Conservation (phyloP, 306 rosid genomes). For the Prunus salicina region DNA sequence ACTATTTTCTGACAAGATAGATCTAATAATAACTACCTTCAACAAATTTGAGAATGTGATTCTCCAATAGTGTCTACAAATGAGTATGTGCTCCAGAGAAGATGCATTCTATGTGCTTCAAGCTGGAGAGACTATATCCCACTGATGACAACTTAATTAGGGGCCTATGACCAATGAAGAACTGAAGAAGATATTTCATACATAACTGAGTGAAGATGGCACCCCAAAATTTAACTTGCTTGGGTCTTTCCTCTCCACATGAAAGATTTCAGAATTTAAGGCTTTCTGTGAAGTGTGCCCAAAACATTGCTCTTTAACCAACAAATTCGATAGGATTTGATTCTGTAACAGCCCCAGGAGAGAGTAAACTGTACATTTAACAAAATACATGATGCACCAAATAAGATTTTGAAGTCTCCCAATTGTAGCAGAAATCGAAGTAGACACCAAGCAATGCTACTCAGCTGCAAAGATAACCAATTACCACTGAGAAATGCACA, state of each 20-base stretch:
- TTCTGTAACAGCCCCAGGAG: constrained; percentile 36
- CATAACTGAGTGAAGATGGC: constrained; percentile 14
- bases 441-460: constrained; percentile 30
- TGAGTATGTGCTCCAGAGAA: not conserved
- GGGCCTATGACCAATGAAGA: constrained; percentile 11
- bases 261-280: constrained; percentile 16
- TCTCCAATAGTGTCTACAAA: not conserved
- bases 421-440: constrained; percentile 18
- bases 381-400: constrained; percentile 27
- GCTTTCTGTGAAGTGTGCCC: constrained; percentile 27
- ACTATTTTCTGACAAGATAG: constrained; percentile 2
- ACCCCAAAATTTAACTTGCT: constrained; percentile 15
- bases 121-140: constrained; percentile 8
- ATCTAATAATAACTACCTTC: constrained; percentile 13
- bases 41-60: constrained; percentile 2
- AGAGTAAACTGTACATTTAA: constrained; percentile 45
- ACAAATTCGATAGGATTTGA: constrained; percentile 34
- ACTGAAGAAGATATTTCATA: constrained; percentile 4
- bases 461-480: constrained; percentile 15
- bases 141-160: not conserved
- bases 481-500: constrained; percentile 22
- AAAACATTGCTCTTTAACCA: constrained; percentile 34
- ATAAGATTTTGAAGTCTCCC: constrained; percentile 37
- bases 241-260: constrained; percentile 17
- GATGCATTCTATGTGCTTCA: constrained; percentile 2